Conservation (phyloP, 2,329 filamentous ascomycete genomes). For the Endoconidiophora polonica region DNA sequence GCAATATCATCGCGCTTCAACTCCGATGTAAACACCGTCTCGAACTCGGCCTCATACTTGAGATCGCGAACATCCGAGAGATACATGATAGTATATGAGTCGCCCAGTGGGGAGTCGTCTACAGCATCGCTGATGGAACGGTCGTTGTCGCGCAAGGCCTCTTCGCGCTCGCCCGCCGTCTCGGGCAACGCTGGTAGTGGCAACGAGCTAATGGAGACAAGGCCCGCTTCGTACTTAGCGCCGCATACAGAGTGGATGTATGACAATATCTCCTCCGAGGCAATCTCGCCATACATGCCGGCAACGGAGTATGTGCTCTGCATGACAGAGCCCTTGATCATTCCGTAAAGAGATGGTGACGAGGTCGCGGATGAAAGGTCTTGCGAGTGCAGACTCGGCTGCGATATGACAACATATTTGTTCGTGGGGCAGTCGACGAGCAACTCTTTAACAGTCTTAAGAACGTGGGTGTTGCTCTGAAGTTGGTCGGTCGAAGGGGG, state of each 20-base stretch:
- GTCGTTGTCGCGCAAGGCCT: slow-evolving; percentile 18
- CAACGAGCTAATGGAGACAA: slow-evolving; percentile 10
- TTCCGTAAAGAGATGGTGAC: slow-evolving; percentile 32
- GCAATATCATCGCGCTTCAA: slow-evolving; percentile 43
- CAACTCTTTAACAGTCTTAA: slow-evolving; percentile 28
- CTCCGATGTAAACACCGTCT: slow-evolving; percentile 28
- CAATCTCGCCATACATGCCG: slow-evolving; percentile 38
- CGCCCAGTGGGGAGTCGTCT: slow-evolving; percentile 21
- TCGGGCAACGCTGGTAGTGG: slow-evolving; percentile 8
- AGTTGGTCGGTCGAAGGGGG: slow-evolving; percentile 22
- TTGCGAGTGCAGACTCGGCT: slow-evolving; percentile 53
- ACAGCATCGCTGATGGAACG: slow-evolving; percentile 34
- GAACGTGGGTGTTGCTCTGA: slow-evolving; percentile 30
- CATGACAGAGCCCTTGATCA: slow-evolving; percentile 22
- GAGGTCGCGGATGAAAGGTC: slow-evolving; percentile 38
- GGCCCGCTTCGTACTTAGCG: slow-evolving; percentile 7
- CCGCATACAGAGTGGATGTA: slow-evolving; percentile 32
- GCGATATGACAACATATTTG: slow-evolving; percentile 61
- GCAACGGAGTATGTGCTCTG: slow-evolving; percentile 31
- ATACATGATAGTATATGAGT: slow-evolving; percentile 60
- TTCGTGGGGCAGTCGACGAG: slow-evolving; percentile 55
- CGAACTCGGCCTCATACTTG: slow-evolving; percentile 13
- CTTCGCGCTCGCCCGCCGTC: neutral
- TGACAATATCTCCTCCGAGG: slow-evolving; percentile 24
- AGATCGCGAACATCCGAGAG: slow-evolving; percentile 35